These are phyloP conservation scores for Phytophthora gonapodyides DNA, from an alignment of 352 stramenopile genomes.

Conservation along the genomic window DNA sequence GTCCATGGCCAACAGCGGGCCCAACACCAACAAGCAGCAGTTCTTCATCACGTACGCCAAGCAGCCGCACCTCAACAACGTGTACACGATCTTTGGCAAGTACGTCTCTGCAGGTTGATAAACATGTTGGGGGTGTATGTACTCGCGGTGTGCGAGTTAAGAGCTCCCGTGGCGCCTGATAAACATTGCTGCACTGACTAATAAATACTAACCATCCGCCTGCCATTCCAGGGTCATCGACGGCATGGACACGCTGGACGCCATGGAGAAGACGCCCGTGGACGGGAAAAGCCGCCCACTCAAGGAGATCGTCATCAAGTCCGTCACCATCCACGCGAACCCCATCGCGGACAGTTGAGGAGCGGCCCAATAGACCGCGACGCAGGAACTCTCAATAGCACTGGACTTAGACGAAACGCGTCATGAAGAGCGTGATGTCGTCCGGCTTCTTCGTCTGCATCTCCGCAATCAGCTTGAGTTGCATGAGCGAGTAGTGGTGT, in stretches of 20 bases:
- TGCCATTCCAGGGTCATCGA: slow-evolving; percentile 84
- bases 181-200: slow-evolving; percentile 7
- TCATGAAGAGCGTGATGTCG: slow-evolving; percentile 78
- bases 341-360: slow-evolving; percentile 81
- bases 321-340: slow-evolving; percentile 93
- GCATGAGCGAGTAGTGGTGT: slow-evolving; percentile 70
- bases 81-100: slow-evolving; percentile 98
- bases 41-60: slow-evolving; percentile 99
- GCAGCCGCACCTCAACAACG: slow-evolving; percentile 97
- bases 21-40: slow-evolving; percentile 94
- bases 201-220: slow-evolving; percentile 36
- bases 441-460: slow-evolving; percentile 80
- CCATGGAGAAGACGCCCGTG: slow-evolving; percentile 95
- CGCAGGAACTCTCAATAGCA: slow-evolving; percentile 2
- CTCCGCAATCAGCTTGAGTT: slow-evolving; percentile 76
- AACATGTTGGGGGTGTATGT: slow-evolving; percentile 7
- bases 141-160: slow-evolving; percentile 25
- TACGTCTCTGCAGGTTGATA: slow-evolving; percentile 35
- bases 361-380: slow-evolving; percentile 4
- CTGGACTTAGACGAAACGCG: slow-evolving; percentile 45
- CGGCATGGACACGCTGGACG: slow-evolving; percentile 97
- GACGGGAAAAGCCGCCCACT: slow-evolving; percentile 90
- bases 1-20: slow-evolving; percentile 92
- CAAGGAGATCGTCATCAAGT: slow-evolving; percentile 90
- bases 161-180: background rate